These are phyloP conservation scores for Diaporthe australafricana DNA, from an alignment of 2,329 filamentous ascomycete species.

Conservation along the genomic window DNA sequence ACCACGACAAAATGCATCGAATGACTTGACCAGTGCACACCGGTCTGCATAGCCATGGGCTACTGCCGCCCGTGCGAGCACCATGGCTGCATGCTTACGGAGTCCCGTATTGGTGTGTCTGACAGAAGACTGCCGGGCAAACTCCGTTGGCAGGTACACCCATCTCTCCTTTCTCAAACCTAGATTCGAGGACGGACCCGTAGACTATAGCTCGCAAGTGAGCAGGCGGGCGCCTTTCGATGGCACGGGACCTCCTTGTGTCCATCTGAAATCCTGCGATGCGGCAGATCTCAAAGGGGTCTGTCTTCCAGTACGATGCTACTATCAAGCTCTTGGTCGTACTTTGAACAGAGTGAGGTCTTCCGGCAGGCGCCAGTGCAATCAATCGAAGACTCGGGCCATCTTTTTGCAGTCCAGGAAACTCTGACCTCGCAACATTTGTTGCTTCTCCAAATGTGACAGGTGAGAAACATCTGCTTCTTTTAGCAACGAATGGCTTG, in stretches of 20 bases:
- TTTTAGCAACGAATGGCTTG: constrained; percentile 16
- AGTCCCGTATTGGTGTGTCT: constrained; percentile 3
- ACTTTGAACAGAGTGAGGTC: neutral
- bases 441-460: constrained; percentile 20
- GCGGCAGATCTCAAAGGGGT: neutral
- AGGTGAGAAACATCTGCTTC: constrained; percentile 28
- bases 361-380: too few relatives aligned
- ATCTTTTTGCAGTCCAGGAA: neutral
- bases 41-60: constrained; percentile 4
- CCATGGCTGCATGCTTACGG: constrained; percentile 31
- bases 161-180: neutral
- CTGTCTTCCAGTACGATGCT: neutral
- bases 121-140: neutral
- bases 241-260: neutral
- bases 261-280: neutral
- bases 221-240: neutral
- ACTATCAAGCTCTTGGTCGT: neutral
- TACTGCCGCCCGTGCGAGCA: constrained; percentile 30
- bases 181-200: neutral
- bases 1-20: neutral
- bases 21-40: constrained; percentile 8
- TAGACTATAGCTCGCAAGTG: neutral
- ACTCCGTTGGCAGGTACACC: neutral
- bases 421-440: constrained; percentile 3
- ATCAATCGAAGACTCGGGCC: neutral